These are phyloP conservation scores for Claviceps capensis DNA, from an alignment of 2,329 filamentous ascomycete genomes.

Conservation along the genomic window DNA sequence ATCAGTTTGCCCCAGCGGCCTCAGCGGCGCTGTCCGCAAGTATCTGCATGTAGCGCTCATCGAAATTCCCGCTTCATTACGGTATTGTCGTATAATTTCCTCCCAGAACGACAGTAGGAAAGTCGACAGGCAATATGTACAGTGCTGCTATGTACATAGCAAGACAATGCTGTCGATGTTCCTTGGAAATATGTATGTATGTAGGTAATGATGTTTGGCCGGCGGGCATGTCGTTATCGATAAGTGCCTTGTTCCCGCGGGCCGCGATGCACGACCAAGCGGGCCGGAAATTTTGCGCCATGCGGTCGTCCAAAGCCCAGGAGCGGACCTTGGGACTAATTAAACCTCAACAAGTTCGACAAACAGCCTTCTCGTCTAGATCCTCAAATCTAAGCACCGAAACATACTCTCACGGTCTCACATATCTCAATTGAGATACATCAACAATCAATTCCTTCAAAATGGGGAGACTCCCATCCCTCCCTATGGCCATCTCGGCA, in stretches of 20 bases:
- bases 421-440: too few relatives aligned
- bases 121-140: background rate
- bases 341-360: background rate
- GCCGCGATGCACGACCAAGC: background rate
- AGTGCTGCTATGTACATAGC: background rate
- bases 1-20: slow-evolving; percentile 3
- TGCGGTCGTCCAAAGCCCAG: background rate
- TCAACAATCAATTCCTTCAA: background rate
- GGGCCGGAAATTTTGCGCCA: slow-evolving; percentile 13
- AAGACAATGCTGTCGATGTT: background rate
- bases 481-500: slow-evolving; percentile 17
- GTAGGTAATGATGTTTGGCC: too few relatives aligned
- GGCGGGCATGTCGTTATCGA: slow-evolving; percentile 4
- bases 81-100: background rate
- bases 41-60: slow-evolving; percentile 10
- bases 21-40: slow-evolving; percentile 8
- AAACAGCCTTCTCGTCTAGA: background rate
- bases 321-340: background rate
- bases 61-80: slow-evolving; percentile 7
- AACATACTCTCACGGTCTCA: background rate
- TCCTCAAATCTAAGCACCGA: background rate
- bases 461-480: slow-evolving; percentile 18
- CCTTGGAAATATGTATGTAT: background rate
- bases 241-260: background rate
- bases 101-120: background rate